phyloP scores from a whole-genome alignment of 2,329 filamentous ascomycete species.

The Claviceps arundinis region DNA sequence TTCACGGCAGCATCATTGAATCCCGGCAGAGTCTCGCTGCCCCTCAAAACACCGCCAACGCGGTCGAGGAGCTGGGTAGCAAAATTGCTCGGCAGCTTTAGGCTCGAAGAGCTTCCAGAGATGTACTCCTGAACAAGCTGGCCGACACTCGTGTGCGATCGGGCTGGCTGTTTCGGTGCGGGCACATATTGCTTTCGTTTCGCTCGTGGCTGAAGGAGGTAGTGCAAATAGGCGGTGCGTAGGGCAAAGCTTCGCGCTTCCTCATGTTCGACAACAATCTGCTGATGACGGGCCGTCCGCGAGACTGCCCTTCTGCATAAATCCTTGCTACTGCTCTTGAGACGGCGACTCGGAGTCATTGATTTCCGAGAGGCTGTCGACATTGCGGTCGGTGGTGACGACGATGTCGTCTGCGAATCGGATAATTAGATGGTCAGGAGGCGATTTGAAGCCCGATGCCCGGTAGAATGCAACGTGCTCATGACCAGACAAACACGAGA shows the following conservation, averaged over 20 bases:
- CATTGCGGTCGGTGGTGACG: slow-evolving; percentile 16
- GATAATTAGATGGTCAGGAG: slow-evolving; percentile 11
- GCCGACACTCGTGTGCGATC: slow-evolving; percentile 59
- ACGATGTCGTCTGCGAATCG: background rate
- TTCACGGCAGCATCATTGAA: slow-evolving; percentile 87
- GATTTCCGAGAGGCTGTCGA: slow-evolving; percentile 38
- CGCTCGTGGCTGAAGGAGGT: slow-evolving; percentile 80
- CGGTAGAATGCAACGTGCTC: slow-evolving; percentile 1
- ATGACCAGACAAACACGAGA: slow-evolving; percentile 2
- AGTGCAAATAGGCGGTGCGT: slow-evolving; percentile 79
- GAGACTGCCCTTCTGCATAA: slow-evolving; percentile 31
- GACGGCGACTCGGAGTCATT: slow-evolving; percentile 30
- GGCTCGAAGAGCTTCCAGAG: slow-evolving; percentile 31
- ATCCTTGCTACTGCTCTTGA: slow-evolving; percentile 29
- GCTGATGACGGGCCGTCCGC: slow-evolving; percentile 21
- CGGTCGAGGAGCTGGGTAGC: slow-evolving; percentile 48
- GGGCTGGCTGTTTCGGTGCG: slow-evolving; percentile 46
- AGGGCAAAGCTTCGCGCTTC: slow-evolving; percentile 89
- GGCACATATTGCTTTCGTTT: slow-evolving; percentile 80
- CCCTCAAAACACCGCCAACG: slow-evolving; percentile 66
- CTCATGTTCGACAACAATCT: slow-evolving; percentile 45
- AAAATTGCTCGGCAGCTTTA: slow-evolving; percentile 47
- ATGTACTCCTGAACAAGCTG: slow-evolving; percentile 83
- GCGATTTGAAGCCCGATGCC: slow-evolving; percentile 17
- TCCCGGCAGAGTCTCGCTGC: slow-evolving; percentile 72